Evolutionary conservation across 2,329 filamentous ascomycete genomes (phyloP), one percentile per base, ranked within the genome.

Genomic region (Arthrinium phaeospermum): DNA sequence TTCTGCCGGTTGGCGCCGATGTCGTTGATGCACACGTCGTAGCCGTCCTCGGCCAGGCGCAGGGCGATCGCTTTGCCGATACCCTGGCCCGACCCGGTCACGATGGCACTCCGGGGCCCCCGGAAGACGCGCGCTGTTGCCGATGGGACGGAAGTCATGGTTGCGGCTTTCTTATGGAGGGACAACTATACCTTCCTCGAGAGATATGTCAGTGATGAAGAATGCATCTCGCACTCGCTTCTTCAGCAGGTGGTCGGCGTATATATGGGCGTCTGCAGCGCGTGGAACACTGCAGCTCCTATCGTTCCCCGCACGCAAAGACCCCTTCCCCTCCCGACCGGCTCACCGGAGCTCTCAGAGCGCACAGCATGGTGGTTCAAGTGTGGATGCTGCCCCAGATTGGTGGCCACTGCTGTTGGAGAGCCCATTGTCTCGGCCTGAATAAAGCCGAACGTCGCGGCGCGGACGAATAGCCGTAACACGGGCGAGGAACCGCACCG

Each of bases 21-120:
- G 75, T 93, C 91, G 78, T 92, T 92, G 74, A 93, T 83, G 77
- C 89, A 91, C 69, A 93, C 83, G 75, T 90, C 85, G 81, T 92
- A 93, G 71, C 91, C 91, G 74, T 93, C 91, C 30, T 84, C 81
- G 7, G 91, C 91, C 22, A 93, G 85, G 3, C 91, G 89, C 10
- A 91, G 81, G 24, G 90, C 91, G 70, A 92, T 91, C 27, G 89
- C 86, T 76, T 88, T 89, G 67, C 90, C 90, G 74, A 90, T 91
- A 27, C 79, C 79, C 19, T 75, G 70, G 41, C 75, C 75, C 4
- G 79, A 77, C 4, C 79, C 79, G 0, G 79, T 80, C 27, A 81
- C 75, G 4, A 81, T 80, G 41, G 74, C 79, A 47, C 69, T 79
- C 57, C 57, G 53, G 16, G 53, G 27, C 14, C 51, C 53, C 53